These are phyloP conservation scores for Tricholoma sp. DNA, from an alignment of 768 basidiomycete genomes.

Conservation along the genomic window DNA sequence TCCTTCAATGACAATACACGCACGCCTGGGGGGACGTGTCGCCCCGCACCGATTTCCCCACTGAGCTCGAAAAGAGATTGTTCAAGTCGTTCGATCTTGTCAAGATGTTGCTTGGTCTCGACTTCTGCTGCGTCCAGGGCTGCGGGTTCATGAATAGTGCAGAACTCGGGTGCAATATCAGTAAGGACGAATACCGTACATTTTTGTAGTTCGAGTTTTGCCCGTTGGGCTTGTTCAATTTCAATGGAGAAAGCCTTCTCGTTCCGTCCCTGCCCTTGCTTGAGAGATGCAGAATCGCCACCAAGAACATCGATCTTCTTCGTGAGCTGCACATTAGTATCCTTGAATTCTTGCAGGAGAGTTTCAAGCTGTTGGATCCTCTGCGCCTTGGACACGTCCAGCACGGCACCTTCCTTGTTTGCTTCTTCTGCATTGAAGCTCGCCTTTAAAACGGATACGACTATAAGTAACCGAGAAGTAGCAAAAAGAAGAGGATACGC, in stretches of 20 bases:
- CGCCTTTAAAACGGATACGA: slow-evolving; percentile 32
- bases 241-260: slow-evolving; percentile 31
- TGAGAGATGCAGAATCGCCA: slow-evolving; percentile 23
- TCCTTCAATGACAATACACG: no score
- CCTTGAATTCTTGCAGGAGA: slow-evolving; percentile 52
- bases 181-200: no score
- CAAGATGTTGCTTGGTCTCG: slow-evolving; percentile 33
- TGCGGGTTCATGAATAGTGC: slow-evolving; percentile 15
- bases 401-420: slow-evolving; percentile 6
- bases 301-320: slow-evolving; percentile 43
- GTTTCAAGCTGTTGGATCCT: slow-evolving; percentile 51
- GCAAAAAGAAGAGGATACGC: slow-evolving; percentile 18
- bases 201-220: slow-evolving; percentile 32
- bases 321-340: slow-evolving; percentile 38
- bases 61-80: slow-evolving; percentile 74
- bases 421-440: slow-evolving; percentile 61
- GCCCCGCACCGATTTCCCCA: slow-evolving; percentile 77
- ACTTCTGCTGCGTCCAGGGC: slow-evolving; percentile 39
- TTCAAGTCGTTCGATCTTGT: slow-evolving; percentile 65
- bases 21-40: no score
- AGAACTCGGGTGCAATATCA: background rate
- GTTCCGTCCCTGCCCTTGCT: slow-evolving; percentile 20
- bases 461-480: background rate
- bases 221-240: slow-evolving; percentile 27
- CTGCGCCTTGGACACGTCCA: slow-evolving; percentile 34